These are phyloP conservation scores for Didymella arachidicola DNA, from an alignment of 2,329 filamentous ascomycete species.

Conservation along the genomic window DNA sequence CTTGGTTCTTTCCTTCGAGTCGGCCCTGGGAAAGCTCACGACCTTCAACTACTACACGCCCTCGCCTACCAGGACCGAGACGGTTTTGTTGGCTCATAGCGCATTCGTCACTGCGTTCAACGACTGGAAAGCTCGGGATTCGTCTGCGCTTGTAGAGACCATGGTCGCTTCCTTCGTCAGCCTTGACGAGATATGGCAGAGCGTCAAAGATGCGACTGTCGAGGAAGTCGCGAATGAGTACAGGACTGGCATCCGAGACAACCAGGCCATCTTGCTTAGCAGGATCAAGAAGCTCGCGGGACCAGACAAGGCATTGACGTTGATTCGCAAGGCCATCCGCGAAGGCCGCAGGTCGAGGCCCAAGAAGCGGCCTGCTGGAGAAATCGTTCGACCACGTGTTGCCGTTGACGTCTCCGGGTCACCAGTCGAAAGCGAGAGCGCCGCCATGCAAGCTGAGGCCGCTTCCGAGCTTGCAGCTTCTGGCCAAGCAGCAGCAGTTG, in stretches of 20 bases:
- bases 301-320: slow-evolving; percentile 71
- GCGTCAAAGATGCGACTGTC: slow-evolving; percentile 79
- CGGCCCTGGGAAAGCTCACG: slow-evolving; percentile 71
- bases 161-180: slow-evolving; percentile 90
- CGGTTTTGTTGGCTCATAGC: slow-evolving; percentile 73
- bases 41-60: slow-evolving; percentile 72
- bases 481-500: slow-evolving; percentile 22
- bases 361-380: slow-evolving; percentile 71
- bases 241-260: slow-evolving; percentile 79
- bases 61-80: slow-evolving; percentile 67
- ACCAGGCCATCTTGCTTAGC: slow-evolving; percentile 79
- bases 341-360: slow-evolving; percentile 72
- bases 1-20: slow-evolving; percentile 79
- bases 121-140: slow-evolving; percentile 83
- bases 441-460: slow-evolving; percentile 49
- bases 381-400: slow-evolving; percentile 71
- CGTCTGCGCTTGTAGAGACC: slow-evolving; percentile 77
- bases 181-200: slow-evolving; percentile 82
- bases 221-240: slow-evolving; percentile 79
- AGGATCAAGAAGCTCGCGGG: slow-evolving; percentile 81
- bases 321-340: slow-evolving; percentile 77
- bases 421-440: slow-evolving; percentile 36
- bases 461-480: slow-evolving; percentile 43
- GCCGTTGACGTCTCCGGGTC: slow-evolving; percentile 56
- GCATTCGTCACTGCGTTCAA: slow-evolving; percentile 81